These are phyloP conservation scores for Colletotrichum tropicicola DNA, from an alignment of 2,329 filamentous ascomycete species.

Conservation along the genomic window DNA sequence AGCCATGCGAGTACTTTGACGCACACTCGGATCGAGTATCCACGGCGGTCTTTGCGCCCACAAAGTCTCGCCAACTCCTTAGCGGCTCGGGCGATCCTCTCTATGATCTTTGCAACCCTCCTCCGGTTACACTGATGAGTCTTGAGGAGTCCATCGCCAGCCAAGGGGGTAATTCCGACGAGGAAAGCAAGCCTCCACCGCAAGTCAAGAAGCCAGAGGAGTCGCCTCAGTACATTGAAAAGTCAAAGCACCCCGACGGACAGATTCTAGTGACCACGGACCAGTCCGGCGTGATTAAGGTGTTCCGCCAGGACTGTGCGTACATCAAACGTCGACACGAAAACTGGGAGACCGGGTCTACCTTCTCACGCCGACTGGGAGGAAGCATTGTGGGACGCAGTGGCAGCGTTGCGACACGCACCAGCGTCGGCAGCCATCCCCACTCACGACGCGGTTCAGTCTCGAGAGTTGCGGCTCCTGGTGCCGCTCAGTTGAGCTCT, in stretches of 20 bases:
- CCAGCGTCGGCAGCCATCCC: slow-evolving; percentile 56
- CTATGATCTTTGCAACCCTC: slow-evolving; percentile 97
- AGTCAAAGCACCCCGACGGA: slow-evolving; percentile 79
- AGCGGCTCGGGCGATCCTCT: slow-evolving; percentile 87
- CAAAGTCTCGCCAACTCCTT: slow-evolving; percentile 79
- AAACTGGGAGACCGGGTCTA: slow-evolving; percentile 80
- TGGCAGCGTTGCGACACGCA: slow-evolving; percentile 63
- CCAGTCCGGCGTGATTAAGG: slow-evolving; percentile 87
- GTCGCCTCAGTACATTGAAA: slow-evolving; percentile 79
- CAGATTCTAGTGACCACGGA: slow-evolving; percentile 95
- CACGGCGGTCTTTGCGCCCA: slow-evolving; percentile 85
- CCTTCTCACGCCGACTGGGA: slow-evolving; percentile 74
- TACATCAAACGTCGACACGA: slow-evolving; percentile 80
- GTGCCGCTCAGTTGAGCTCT: slow-evolving; percentile 49
- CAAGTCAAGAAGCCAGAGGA: slow-evolving; percentile 64
- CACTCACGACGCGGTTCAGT: slow-evolving; percentile 66
- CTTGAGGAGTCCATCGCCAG: slow-evolving; percentile 67
- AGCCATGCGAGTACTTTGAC: slow-evolving; percentile 90
- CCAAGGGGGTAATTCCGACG: slow-evolving; percentile 47
- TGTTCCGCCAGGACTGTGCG: slow-evolving; percentile 95
- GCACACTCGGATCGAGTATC: slow-evolving; percentile 91
- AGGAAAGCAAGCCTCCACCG: slow-evolving; percentile 36
- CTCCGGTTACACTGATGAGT: slow-evolving; percentile 83
- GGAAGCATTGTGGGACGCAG: slow-evolving; percentile 66
- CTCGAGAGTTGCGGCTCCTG: slow-evolving; percentile 40